A percentile compares a stretch with the other conserved stretches of the same genome.
Conservation (phyloP, 192 early-diverging fungal species). For the Linnemannia exigua region DNA sequence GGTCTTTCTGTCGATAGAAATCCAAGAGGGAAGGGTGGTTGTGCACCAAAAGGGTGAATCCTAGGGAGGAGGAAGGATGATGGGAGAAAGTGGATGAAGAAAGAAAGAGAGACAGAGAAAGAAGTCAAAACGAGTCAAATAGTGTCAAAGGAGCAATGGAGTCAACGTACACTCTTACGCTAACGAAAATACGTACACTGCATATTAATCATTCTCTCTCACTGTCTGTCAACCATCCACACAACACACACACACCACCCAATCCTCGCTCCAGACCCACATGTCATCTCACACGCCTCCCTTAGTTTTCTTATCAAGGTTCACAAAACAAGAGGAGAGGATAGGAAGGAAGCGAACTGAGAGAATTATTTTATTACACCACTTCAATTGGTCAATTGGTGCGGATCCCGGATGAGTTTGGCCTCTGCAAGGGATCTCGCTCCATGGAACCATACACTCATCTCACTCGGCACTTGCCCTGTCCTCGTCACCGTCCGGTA, state of each 20-base stretch:
- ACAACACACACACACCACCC: neutral
- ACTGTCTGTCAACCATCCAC: neutral
- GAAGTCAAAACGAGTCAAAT: neutral
- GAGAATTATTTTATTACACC: neutral
- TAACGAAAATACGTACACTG: neutral
- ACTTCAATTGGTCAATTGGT: neutral
- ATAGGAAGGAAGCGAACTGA: neutral
- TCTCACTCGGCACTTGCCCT: slow-evolving; percentile 22
- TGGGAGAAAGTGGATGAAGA: neutral
- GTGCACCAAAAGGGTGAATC: neutral
- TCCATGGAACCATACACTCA: slow-evolving; percentile 50
- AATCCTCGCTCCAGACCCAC: neutral
- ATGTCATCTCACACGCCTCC: neutral
- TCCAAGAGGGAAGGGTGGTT: slow-evolving; percentile 17
- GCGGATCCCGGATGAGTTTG: slow-evolving; percentile 17
- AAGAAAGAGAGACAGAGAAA: neutral
- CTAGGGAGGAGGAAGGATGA: neutral
- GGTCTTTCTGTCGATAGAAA: slow-evolving; percentile 20
- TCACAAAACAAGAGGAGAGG: neutral
- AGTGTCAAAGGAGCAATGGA: neutral
- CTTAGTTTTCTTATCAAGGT: neutral
- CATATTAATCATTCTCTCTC: neutral
- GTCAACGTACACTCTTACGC: neutral
- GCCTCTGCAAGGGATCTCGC: slow-evolving; percentile 48
- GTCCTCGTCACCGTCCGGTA: slow-evolving; percentile 35